Percentiles rank a stretch among this genome's conserved stretches.
These are phyloP conservation scores for Phalaenopsis equestris DNA, from an alignment of 106 monocot species.

Conservation along the genomic window DNA sequence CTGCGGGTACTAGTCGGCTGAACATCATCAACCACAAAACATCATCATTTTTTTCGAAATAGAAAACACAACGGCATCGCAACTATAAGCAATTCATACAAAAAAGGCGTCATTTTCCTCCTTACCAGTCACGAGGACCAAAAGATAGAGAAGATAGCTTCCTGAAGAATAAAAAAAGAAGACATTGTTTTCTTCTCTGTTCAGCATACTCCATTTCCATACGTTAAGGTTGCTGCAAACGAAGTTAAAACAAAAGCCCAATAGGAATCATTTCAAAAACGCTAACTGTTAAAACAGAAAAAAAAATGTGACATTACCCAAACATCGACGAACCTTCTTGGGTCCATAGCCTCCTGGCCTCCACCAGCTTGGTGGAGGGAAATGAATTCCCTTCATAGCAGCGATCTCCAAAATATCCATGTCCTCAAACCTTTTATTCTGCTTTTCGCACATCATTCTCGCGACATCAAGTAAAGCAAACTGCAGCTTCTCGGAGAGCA, in stretches of 20 bases:
- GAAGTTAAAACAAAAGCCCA: not conserved
- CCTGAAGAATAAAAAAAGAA: not conserved
- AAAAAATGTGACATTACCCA: not conserved
- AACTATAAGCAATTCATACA: not conserved
- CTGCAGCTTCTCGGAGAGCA: not conserved
- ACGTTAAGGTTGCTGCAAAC: not conserved
- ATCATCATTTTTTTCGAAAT: not conserved
- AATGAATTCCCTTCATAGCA: slow-evolving; percentile 4
- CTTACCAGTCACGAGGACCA: not conserved
- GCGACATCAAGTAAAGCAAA: not conserved
- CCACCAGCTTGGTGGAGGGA: slow-evolving; percentile 2
- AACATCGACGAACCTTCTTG: not conserved
- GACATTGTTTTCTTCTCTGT: not conserved
- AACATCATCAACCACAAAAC: not conserved
- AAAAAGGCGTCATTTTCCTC: not conserved
- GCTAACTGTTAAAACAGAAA: not conserved
- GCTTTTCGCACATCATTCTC: not conserved
- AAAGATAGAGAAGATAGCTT: not conserved
- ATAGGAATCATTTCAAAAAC: not conserved
- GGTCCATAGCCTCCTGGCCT: not conserved
- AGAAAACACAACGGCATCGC: not conserved
- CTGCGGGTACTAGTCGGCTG: not conserved
- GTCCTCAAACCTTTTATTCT: not conserved
- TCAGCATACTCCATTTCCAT: not conserved
- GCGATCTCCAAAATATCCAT: slow-evolving; percentile 6